Evolutionary conservation across 1,284 basidiomycete species (phyloP).

Genomic region (Sanguinoderma infundibulare): DNA sequence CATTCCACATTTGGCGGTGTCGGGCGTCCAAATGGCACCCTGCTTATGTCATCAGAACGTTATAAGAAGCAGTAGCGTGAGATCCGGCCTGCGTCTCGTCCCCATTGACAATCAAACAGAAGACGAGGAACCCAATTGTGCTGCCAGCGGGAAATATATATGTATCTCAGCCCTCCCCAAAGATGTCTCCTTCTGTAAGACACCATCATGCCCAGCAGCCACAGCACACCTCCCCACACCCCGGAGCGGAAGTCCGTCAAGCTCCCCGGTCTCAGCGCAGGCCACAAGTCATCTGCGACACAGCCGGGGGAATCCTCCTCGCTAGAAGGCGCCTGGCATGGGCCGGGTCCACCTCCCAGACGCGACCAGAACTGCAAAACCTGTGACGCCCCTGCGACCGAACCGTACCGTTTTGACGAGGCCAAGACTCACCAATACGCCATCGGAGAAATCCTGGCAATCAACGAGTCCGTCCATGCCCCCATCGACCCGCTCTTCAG

Average conservation of each 20-base stretch:
- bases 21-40: no score
- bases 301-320: not conserved
- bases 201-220: not conserved
- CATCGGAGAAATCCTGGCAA: not conserved
- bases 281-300: not conserved
- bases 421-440: not conserved
- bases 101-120: no score
- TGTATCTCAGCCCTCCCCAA: no score
- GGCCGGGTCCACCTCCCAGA: not conserved
- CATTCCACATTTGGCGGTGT: no score
- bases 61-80: no score
- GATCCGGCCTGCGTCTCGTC: not conserved
- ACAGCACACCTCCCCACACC: not conserved
- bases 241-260: not conserved
- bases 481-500: not conserved
- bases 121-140: no score
- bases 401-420: not conserved
- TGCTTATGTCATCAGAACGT: no score
- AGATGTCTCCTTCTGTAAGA: no score
- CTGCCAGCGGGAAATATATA: no score
- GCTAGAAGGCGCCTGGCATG: not conserved
- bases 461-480: not conserved
- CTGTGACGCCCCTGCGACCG: not conserved
- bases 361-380: not conserved
- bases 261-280: not conserved